phyloP scores from a whole-genome alignment of 169 alveolate genomes.

The Cytauxzoon felis region DNA sequence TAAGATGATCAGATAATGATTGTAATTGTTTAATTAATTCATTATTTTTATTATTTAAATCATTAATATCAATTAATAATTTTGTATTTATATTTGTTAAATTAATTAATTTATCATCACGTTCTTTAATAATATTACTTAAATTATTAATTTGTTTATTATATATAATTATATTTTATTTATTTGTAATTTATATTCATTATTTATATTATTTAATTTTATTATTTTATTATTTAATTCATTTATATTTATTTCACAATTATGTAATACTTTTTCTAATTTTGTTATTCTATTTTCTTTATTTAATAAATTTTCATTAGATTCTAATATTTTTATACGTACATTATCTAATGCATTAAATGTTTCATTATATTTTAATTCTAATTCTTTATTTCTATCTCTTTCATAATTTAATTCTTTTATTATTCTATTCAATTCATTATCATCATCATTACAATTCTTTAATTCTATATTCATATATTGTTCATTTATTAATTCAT shows the following conservation, averaged over 20 bases:
- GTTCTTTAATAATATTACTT: constrained; percentile 18
- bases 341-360: constrained; percentile 53
- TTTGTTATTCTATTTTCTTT: constrained; percentile 50
- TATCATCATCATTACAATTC: neutral
- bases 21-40: constrained; percentile 42
- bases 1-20: constrained; percentile 42
- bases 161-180: constrained; percentile 28
- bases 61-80: constrained; percentile 1
- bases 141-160: constrained; percentile 43
- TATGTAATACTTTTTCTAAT: constrained; percentile 58
- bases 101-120: constrained; percentile 31
- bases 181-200: constrained; percentile 4
- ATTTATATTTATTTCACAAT: constrained; percentile 36
- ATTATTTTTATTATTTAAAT: constrained; percentile 22
- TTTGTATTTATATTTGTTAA: constrained; percentile 11
- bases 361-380: constrained; percentile 48
- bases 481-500: neutral
- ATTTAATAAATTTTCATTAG: constrained; percentile 28
- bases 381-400: constrained; percentile 23
- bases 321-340: constrained; percentile 36
- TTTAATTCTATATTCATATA: neutral
- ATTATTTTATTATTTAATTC: constrained; percentile 10
- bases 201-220: neutral
- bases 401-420: constrained; percentile 8
- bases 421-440: too few species aligned